A percentile compares a stretch with the other conserved stretches of the same genome.
Conservation (phyloP, 192 early-diverging fungal genomes). For the Dispira simplex region DNA sequence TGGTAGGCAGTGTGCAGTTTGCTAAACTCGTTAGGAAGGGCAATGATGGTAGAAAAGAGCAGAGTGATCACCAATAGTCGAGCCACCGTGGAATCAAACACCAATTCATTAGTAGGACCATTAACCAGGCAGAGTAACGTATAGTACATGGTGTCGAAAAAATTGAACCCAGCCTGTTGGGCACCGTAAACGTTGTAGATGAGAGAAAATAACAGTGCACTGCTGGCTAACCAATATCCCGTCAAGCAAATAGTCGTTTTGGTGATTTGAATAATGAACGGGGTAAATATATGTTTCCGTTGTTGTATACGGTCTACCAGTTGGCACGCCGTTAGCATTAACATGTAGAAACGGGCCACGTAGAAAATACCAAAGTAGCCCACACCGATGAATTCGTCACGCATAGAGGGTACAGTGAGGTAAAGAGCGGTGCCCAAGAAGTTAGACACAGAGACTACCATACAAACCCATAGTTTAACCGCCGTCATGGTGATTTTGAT, state of each 20-base stretch:
- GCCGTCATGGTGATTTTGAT: too few relatives aligned
- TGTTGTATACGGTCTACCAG: background rate
- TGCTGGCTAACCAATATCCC: background rate
- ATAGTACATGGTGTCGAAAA: constrained; percentile 6
- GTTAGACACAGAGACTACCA: too few relatives aligned
- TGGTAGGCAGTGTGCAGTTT: background rate
- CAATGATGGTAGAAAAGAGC: background rate
- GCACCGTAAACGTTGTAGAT: background rate
- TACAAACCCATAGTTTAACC: too few relatives aligned
- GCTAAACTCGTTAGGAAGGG: background rate
- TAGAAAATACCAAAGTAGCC: background rate
- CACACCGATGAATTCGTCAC: background rate
- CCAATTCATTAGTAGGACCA: background rate
- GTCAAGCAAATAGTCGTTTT: background rate
- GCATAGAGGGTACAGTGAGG: background rate
- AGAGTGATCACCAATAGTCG: background rate
- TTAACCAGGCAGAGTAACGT: background rate
- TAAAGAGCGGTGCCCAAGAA: background rate
- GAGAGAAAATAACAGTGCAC: background rate
- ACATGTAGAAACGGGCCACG: background rate
- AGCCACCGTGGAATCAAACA: background rate
- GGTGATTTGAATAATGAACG: background rate
- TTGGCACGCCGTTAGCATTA: background rate
- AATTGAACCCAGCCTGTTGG: background rate
- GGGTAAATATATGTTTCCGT: background rate